Evolutionary conservation across 257 asterid genomes (phyloP).

Genomic region (Scutellaria minor): DNA sequence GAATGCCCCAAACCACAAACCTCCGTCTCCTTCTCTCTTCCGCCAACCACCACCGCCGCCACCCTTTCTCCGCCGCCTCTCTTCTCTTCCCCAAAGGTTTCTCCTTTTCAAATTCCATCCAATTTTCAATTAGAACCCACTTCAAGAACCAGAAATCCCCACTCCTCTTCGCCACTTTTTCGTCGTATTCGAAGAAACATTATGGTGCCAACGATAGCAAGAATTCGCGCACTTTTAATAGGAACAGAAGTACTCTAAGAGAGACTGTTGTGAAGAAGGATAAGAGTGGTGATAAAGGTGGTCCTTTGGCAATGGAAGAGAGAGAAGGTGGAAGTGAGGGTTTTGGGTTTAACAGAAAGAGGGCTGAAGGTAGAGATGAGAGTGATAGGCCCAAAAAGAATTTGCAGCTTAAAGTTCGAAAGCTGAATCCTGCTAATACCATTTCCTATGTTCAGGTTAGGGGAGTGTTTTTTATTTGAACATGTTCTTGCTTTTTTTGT

Average conservation of each 20-base stretch:
- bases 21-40: constrained; percentile 76
- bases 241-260: constrained; percentile 42
- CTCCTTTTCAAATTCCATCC: constrained; percentile 41
- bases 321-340: constrained; percentile 35
- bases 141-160: constrained; percentile 35
- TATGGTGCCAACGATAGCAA: constrained; percentile 14
- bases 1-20: constrained; percentile 65
- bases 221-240: constrained; percentile 50
- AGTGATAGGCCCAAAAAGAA: constrained; percentile 56
- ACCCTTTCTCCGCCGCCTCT: constrained; percentile 48
- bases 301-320: constrained; percentile 56
- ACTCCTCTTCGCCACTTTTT: constrained; percentile 42
- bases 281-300: constrained; percentile 41
- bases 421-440: constrained; percentile 81
- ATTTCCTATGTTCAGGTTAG: constrained; percentile 79
- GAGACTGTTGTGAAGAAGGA: constrained; percentile 44
- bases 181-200: constrained; percentile 52
- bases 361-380: constrained; percentile 86
- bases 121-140: constrained; percentile 30
- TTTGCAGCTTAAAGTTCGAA: constrained; percentile 75
- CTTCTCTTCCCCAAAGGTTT: constrained; percentile 30
- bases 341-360: constrained; percentile 68
- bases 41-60: constrained; percentile 56
- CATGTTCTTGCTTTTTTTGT: neutral
- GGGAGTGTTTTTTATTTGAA: neutral